Percentiles rank a stretch among this genome's conserved stretches.
Conservation (phyloP, 177 flowering plant genomes). For the Tripterygium wilfordii region DNA sequence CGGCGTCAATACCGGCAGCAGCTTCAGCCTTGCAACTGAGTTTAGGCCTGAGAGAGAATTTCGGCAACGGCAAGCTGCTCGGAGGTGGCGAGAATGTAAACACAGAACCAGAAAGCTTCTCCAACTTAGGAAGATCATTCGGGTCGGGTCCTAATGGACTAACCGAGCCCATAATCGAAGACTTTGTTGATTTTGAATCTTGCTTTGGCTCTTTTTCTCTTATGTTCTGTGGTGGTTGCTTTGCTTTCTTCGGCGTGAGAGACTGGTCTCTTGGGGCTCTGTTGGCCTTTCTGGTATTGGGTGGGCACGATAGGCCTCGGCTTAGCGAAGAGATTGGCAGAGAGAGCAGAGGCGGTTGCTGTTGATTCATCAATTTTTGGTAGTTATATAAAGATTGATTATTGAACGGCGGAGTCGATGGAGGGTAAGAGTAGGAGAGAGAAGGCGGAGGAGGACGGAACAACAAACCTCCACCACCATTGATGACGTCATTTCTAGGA, state of each 20-base stretch:
- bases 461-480: constrained; percentile 13
- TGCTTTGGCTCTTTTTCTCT: constrained; percentile 12
- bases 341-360: constrained; percentile 60
- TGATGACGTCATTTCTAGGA: no score
- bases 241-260: constrained; percentile 30
- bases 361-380: background rate
- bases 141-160: constrained; percentile 51
- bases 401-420: constrained; percentile 1
- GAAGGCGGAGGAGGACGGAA: constrained; percentile 13
- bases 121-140: constrained; percentile 34
- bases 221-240: constrained; percentile 10
- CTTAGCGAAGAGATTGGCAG: constrained; percentile 21
- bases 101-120: constrained; percentile 33
- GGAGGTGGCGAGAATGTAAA: constrained; percentile 65
- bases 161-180: background rate
- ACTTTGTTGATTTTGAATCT: background rate
- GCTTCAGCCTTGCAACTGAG: constrained; percentile 59
- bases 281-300: constrained; percentile 15
- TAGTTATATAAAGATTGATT: background rate
- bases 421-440: constrained; percentile 15
- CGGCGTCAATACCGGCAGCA: constrained; percentile 36
- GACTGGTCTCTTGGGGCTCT: constrained; percentile 19
- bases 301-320: constrained; percentile 11
- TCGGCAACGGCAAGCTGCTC: constrained; percentile 90
- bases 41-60: constrained; percentile 58